Conservation (phyloP, 2,329 filamentous ascomycete species). For the Aspergillus hiratsukae region DNA sequence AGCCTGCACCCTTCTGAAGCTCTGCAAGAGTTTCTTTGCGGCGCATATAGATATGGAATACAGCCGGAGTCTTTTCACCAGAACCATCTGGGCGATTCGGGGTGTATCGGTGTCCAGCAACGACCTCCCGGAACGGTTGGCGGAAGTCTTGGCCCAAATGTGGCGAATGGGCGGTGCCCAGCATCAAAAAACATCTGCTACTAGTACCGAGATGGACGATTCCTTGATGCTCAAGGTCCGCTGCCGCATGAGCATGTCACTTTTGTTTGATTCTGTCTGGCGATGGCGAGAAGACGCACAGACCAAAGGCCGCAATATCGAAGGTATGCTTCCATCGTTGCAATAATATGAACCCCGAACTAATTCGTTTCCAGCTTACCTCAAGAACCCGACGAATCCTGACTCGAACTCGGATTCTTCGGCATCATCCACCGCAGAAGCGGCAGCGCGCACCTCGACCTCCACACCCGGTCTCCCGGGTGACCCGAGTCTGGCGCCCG, state of each 20-base stretch:
- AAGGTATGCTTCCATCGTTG: conserved; percentile 53
- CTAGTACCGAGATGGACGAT: conserved; percentile 34
- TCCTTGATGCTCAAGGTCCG: conserved; percentile 60
- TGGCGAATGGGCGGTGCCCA: conserved; percentile 51
- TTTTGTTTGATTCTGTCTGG: conserved; percentile 65
- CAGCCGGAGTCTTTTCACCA: conserved; percentile 54
- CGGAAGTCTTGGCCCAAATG: conserved; percentile 62
- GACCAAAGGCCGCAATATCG: conserved; percentile 65
- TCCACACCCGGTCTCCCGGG: conserved; percentile 32
- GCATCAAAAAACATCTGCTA: conserved; percentile 22
- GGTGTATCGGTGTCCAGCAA: conserved; percentile 59
- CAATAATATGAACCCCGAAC: background rate
- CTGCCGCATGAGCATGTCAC: conserved; percentile 63
- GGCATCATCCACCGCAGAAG: conserved; percentile 55
- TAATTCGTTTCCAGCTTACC: conserved; percentile 47
- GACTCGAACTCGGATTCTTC: conserved; percentile 73
- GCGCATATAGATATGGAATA: conserved; percentile 53
- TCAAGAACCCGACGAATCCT: conserved; percentile 82
- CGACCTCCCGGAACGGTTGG: conserved; percentile 60
- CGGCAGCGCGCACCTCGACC: conserved; percentile 32
- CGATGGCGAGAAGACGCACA: conserved; percentile 64
- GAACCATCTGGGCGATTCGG: conserved; percentile 56
- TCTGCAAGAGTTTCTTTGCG: conserved; percentile 62
- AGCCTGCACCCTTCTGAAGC: conserved; percentile 60
- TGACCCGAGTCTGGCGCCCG: conserved; percentile 44